Evolutionary conservation across 2,329 filamentous ascomycete species (phyloP).

Genomic region (Penicillium expansum): DNA sequence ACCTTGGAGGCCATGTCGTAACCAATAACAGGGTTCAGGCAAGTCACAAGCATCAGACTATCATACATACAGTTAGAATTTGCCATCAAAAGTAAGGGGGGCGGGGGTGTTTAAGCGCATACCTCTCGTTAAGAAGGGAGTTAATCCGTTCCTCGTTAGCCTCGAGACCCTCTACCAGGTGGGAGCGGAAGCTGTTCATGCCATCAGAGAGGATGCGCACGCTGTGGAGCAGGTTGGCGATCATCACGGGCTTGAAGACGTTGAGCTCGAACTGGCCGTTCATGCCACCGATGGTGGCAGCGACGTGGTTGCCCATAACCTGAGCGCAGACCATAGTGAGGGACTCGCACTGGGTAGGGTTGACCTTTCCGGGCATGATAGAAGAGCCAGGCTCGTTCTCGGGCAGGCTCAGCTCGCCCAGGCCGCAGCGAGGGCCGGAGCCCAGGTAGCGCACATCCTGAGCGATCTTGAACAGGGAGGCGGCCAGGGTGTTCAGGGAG

Average conservation of each 20-base stretch:
- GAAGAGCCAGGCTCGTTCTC: slow-evolving; percentile 98
- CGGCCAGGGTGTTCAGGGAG: slow-evolving; percentile 86
- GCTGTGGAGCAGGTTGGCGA: slow-evolving; percentile 92
- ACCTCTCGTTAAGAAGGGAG: slow-evolving; percentile 91
- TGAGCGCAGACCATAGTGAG: slow-evolving; percentile 97
- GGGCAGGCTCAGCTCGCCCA: slow-evolving; percentile 87
- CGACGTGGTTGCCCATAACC: slow-evolving; percentile 96
- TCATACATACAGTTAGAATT: slow-evolving; percentile 23
- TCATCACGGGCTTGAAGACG: slow-evolving; percentile 97
- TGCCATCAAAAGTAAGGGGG: slow-evolving; percentile 5
- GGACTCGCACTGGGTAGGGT: slow-evolving; percentile 96
- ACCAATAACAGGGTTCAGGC: slow-evolving; percentile 94
- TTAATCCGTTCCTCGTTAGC: slow-evolving; percentile 92
- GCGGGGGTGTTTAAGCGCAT: slow-evolving; percentile 39
- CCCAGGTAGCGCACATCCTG: slow-evolving; percentile 98
- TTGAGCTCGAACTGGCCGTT: slow-evolving; percentile 99
- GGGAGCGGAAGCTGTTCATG: slow-evolving; percentile 93
- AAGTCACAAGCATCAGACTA: slow-evolving; percentile 96
- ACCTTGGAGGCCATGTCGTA: slow-evolving; percentile 98
- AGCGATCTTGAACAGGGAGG: slow-evolving; percentile 93
- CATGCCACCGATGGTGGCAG: slow-evolving; percentile 89
- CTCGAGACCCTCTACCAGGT: slow-evolving; percentile 81
- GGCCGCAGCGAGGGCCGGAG: slow-evolving; percentile 89
- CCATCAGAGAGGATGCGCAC: slow-evolving; percentile 81
- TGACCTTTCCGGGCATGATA: slow-evolving; percentile 99